Conservation (phyloP, 2,329 filamentous ascomycete species). For the Ascochyta lentis region DNA sequence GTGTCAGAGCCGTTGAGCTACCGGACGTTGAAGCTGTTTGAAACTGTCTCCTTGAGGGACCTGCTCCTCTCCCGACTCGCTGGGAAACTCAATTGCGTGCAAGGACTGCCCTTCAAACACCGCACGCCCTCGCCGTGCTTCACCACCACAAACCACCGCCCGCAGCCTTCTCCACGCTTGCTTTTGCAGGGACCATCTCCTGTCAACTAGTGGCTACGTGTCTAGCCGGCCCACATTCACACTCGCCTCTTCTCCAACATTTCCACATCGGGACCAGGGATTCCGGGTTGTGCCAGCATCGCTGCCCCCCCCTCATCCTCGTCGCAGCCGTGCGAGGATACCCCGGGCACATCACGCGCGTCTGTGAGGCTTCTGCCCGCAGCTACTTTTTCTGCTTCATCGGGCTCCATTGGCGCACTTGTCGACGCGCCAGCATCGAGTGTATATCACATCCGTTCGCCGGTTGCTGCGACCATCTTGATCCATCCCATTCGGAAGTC, state of each 20-base stretch:
- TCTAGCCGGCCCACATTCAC: slow-evolving; percentile 36
- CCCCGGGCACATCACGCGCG: slow-evolving; percentile 39
- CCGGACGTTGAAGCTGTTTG: slow-evolving; percentile 44
- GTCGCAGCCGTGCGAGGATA: slow-evolving; percentile 47
- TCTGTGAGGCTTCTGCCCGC: slow-evolving; percentile 47
- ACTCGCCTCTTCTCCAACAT: slow-evolving; percentile 41
- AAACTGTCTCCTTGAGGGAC: slow-evolving; percentile 41
- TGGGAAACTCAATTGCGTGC: slow-evolving; percentile 40
- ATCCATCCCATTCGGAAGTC: slow-evolving; percentile 39
- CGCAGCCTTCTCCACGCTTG: slow-evolving; percentile 45
- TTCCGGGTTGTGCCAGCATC: slow-evolving; percentile 39
- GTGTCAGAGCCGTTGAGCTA: slow-evolving; percentile 42
- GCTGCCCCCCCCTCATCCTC: slow-evolving; percentile 39
- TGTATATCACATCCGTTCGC: slow-evolving; percentile 49
- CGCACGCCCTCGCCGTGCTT: slow-evolving; percentile 38
- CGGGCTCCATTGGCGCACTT: slow-evolving; percentile 47
- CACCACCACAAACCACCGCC: slow-evolving; percentile 33
- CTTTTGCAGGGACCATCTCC: slow-evolving; percentile 38
- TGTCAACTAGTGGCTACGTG: slow-evolving; percentile 42
- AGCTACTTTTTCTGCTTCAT: slow-evolving; percentile 40
- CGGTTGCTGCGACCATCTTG: slow-evolving; percentile 37
- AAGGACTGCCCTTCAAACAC: slow-evolving; percentile 47
- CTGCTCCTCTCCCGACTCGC: slow-evolving; percentile 33
- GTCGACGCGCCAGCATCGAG: slow-evolving; percentile 44
- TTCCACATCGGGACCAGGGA: slow-evolving; percentile 46